Evolutionary conservation across 495 filamentous ascomycete species (phyloP).

Genomic region (Astrothelium subdiscretum): DNA sequence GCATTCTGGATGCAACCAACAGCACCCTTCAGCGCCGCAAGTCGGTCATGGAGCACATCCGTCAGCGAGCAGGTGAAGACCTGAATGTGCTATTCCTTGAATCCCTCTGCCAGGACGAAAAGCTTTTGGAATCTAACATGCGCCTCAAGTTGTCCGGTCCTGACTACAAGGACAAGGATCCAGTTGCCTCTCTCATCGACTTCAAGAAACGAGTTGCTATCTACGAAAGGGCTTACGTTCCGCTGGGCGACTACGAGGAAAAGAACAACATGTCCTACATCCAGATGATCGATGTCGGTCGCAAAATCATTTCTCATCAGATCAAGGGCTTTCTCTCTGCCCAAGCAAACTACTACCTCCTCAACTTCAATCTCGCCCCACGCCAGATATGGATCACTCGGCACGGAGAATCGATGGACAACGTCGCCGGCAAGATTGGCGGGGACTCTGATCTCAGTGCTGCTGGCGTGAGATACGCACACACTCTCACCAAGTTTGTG

Average conservation of each 20-base stretch:
- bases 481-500: conserved; percentile 64
- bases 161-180: conserved; percentile 91
- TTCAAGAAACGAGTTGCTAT: conserved; percentile 90
- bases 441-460: conserved; percentile 73
- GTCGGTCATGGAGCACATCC: conserved; percentile 70
- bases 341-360: conserved; percentile 81
- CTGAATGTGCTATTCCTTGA: conserved; percentile 89
- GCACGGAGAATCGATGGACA: conserved; percentile 78
- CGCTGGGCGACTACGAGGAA: conserved; percentile 86
- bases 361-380: conserved; percentile 91
- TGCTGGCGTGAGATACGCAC: conserved; percentile 60
- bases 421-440: conserved; percentile 67
- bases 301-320: conserved; percentile 83
- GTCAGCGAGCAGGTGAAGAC: conserved; percentile 68
- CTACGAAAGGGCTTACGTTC: conserved; percentile 86
- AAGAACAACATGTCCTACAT: conserved; percentile 81
- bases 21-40: conserved; percentile 80
- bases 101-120: conserved; percentile 75
- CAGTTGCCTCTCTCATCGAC: conserved; percentile 65
- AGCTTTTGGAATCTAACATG: conserved; percentile 91
- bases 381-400: conserved; percentile 96
- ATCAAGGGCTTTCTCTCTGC: conserved; percentile 83
- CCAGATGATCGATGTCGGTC: conserved; percentile 94
- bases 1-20: conserved; percentile 96
- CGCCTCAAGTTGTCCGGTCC: conserved; percentile 92